Percentiles rank a stretch among this genome's conserved stretches.
These are phyloP conservation scores for Penicillium sp. DNA, from an alignment of 2,329 filamentous ascomycete genomes.

Conservation along the genomic window DNA sequence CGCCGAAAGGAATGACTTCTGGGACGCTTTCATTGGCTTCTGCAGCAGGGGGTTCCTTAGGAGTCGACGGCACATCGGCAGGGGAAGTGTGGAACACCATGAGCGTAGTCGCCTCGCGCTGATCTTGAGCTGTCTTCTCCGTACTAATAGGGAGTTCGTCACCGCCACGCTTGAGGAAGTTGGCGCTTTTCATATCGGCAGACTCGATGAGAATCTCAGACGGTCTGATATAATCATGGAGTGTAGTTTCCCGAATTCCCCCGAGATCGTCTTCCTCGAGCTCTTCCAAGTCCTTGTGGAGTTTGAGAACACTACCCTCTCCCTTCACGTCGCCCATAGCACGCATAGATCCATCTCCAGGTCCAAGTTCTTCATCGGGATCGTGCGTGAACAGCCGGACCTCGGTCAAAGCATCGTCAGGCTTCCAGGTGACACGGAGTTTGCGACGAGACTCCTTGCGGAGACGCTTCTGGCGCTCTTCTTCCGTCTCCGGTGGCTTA, in stretches of 20 bases:
- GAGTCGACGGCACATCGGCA: constrained; percentile 48
- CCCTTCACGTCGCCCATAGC: constrained; percentile 62
- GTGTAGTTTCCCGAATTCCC: constrained; percentile 44
- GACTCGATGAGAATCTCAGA: constrained; percentile 43
- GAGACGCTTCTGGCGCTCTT: constrained; percentile 60
- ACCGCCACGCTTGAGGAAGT: constrained; percentile 48
- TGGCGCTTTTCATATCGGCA: constrained; percentile 33
- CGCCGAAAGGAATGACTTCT: constrained; percentile 45
- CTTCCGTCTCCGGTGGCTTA: constrained; percentile 58
- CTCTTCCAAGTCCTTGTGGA: constrained; percentile 57
- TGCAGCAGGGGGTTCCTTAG: constrained; percentile 48
- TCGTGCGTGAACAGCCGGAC: constrained; percentile 63
- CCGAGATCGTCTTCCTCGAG: constrained; percentile 62
- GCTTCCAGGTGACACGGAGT: constrained; percentile 62
- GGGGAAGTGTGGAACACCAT: constrained; percentile 51
- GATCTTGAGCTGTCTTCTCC: constrained; percentile 48
- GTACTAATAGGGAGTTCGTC: constrained; percentile 40
- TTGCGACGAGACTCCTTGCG: constrained; percentile 63
- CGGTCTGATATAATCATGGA: constrained; percentile 36
- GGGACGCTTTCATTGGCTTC: constrained; percentile 38
- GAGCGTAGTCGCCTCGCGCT: constrained; percentile 49
- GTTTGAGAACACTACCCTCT: constrained; percentile 54
- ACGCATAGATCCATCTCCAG: constrained; percentile 59
- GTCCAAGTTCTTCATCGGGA: constrained; percentile 62
- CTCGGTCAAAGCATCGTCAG: constrained; percentile 57